Conservation (phyloP, 192 early-diverging fungal genomes). For the Backusella tuberculispora region DNA sequence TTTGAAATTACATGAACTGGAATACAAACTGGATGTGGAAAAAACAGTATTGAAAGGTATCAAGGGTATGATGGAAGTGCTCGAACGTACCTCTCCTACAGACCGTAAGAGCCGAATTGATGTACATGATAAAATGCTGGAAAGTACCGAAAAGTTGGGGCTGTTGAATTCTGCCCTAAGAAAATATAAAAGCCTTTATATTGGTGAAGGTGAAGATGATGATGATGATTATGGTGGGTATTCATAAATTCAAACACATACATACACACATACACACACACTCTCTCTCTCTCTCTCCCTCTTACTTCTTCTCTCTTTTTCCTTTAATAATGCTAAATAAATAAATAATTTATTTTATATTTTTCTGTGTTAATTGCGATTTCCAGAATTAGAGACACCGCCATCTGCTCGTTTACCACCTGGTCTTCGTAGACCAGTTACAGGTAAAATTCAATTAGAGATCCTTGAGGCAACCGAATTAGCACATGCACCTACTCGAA, state of each 20-base stretch:
- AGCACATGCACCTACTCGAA: slow-evolving; percentile 59
- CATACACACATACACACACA: not conserved
- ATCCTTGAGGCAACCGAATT: slow-evolving; percentile 65
- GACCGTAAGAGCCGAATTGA: slow-evolving; percentile 55
- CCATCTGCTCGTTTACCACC: slow-evolving; percentile 45
- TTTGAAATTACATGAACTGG: slow-evolving; percentile 84
- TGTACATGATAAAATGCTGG: slow-evolving; percentile 54
- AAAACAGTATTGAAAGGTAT: slow-evolving; percentile 87
- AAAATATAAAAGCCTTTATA: slow-evolving; percentile 85
- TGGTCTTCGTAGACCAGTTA: slow-evolving; percentile 67
- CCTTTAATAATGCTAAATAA: not conserved
- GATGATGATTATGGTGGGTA: slow-evolving; percentile 47
- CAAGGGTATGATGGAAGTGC: slow-evolving; percentile 23
- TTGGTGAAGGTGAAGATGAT: slow-evolving; percentile 68
- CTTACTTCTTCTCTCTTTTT: no score
- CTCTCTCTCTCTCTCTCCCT: no score
- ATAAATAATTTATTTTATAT: not conserved
- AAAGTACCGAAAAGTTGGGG: slow-evolving; percentile 76
- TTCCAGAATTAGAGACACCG: slow-evolving; percentile 43
- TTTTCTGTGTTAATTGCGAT: not conserved
- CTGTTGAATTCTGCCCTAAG: slow-evolving; percentile 74
- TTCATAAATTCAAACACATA: not conserved
- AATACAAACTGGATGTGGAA: slow-evolving; percentile 92
- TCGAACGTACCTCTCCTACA: slow-evolving; percentile 43
- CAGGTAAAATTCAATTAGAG: slow-evolving; percentile 71